Percentiles rank a stretch among this genome's conserved stretches.
Conservation (phyloP, 495 filamentous ascomycete genomes). For the Diplogelasinospora grovesii region DNA sequence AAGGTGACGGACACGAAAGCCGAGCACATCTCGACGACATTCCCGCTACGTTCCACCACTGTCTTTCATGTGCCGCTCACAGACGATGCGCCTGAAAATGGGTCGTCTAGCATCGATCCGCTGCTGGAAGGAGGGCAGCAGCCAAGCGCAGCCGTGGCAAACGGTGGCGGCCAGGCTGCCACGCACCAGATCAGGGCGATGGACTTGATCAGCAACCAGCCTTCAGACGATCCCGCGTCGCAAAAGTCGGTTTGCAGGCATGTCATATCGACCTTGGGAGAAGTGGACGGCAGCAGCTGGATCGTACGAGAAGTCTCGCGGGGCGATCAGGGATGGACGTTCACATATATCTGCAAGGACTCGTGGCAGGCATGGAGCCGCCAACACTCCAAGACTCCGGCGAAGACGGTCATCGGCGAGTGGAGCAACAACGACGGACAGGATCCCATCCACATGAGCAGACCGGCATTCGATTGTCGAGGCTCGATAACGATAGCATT, state of each 20-base stretch:
- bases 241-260: constrained; percentile 37
- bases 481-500: constrained; percentile 39
- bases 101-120: constrained; percentile 19
- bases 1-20: constrained; percentile 33
- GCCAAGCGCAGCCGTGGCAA: constrained; percentile 4
- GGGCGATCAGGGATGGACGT: constrained; percentile 38
- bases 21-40: constrained; percentile 32
- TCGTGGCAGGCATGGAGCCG: constrained; percentile 41
- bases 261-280: constrained; percentile 29
- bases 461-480: constrained; percentile 45
- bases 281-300: constrained; percentile 38
- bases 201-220: constrained; percentile 38
- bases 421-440: constrained; percentile 33
- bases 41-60: constrained; percentile 30
- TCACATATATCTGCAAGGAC: constrained; percentile 42
- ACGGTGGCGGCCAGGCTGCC: constrained; percentile 2
- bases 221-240: constrained; percentile 32
- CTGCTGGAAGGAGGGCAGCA: constrained; percentile 18
- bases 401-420: constrained; percentile 31
- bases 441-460: constrained; percentile 36
- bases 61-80: constrained; percentile 28
- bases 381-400: constrained; percentile 29
- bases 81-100: constrained; percentile 23
- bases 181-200: constrained; percentile 23
- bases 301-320: constrained; percentile 31